Conservation (phyloP, 176 grass and related monocot genomes). For the Eremochloa ophiuroides region DNA sequence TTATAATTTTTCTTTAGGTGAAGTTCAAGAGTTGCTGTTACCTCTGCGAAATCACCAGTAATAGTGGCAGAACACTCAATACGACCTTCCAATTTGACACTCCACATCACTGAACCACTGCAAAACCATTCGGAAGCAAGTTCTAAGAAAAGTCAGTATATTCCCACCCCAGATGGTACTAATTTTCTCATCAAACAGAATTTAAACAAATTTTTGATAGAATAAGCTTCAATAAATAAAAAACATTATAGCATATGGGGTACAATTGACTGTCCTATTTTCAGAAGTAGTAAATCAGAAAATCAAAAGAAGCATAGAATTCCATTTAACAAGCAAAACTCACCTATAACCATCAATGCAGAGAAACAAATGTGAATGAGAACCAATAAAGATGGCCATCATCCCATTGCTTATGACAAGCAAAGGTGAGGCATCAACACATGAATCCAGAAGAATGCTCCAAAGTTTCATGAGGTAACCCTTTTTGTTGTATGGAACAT, state of each 20-base stretch:
- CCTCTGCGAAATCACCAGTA: slow-evolving; percentile 82
- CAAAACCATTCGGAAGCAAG: neutral
- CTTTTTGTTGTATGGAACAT: slow-evolving; percentile 34
- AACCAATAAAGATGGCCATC: slow-evolving; percentile 74
- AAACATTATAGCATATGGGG: neutral
- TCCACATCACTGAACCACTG: slow-evolving; percentile 74
- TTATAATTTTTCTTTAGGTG: neutral
- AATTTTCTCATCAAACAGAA: neutral
- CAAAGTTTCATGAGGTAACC: slow-evolving; percentile 53
- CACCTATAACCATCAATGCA: slow-evolving; percentile 73
- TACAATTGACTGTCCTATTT: neutral
- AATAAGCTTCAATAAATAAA: neutral
- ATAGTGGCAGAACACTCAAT: slow-evolving; percentile 76
- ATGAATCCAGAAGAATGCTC: slow-evolving; percentile 69
- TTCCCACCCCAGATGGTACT: neutral
- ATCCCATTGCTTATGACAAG: slow-evolving; percentile 64
- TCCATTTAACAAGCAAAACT: slow-evolving; percentile 1
- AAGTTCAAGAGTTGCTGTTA: slow-evolving; percentile 20
- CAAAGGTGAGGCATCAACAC: slow-evolving; percentile 97
- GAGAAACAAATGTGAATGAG: slow-evolving; percentile 78
- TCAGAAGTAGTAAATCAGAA: slow-evolving; percentile 4
- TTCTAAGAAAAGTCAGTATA: slow-evolving; percentile 14
- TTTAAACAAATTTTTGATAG: neutral
- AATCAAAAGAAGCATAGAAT: neutral
- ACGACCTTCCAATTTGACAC: slow-evolving; percentile 69